phyloP scores from a whole-genome alignment of 1,139 yeast species.

The Debaryomyces robertsiae region DNA sequence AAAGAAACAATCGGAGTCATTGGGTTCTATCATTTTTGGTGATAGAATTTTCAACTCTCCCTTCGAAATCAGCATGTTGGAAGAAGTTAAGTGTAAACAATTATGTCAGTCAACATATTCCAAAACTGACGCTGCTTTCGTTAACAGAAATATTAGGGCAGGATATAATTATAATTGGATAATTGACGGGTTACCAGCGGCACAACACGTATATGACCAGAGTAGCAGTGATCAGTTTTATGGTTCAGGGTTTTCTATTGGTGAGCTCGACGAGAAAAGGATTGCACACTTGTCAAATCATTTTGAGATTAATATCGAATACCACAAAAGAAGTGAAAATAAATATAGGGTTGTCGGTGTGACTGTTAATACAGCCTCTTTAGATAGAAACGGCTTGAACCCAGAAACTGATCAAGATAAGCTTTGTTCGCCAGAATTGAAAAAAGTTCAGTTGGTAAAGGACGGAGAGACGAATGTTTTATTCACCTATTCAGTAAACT shows the following conservation, averaged over 20 bases:
- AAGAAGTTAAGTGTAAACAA: constrained; percentile 63
- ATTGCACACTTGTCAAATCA: constrained; percentile 72
- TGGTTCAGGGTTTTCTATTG: constrained; percentile 82
- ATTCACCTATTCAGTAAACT: constrained; percentile 53
- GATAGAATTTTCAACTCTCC: constrained; percentile 95
- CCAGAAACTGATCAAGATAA: constrained; percentile 30
- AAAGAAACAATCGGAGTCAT: constrained; percentile 78
- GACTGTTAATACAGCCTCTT: constrained; percentile 69
- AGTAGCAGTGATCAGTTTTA: constrained; percentile 62
- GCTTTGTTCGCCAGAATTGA: constrained; percentile 37
- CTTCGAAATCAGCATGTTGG: constrained; percentile 74
- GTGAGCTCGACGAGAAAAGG: constrained; percentile 55
- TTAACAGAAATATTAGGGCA: constrained; percentile 74
- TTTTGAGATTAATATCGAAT: constrained; percentile 75
- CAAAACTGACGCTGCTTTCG: constrained; percentile 68
- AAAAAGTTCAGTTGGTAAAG: constrained; percentile 32
- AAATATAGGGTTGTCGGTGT: constrained; percentile 90
- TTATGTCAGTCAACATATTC: constrained; percentile 67
- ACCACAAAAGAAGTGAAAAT: constrained; percentile 72
- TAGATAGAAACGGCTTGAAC: constrained; percentile 42
- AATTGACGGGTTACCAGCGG: constrained; percentile 93
- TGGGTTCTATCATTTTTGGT: constrained; percentile 93
- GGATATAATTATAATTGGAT: constrained; percentile 92
- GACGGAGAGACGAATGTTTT: constrained; percentile 34
- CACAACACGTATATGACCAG: constrained; percentile 56